Evolutionary conservation across 2,329 filamentous ascomycete species (phyloP).

Genomic region (Biscogniauxia marginata): DNA sequence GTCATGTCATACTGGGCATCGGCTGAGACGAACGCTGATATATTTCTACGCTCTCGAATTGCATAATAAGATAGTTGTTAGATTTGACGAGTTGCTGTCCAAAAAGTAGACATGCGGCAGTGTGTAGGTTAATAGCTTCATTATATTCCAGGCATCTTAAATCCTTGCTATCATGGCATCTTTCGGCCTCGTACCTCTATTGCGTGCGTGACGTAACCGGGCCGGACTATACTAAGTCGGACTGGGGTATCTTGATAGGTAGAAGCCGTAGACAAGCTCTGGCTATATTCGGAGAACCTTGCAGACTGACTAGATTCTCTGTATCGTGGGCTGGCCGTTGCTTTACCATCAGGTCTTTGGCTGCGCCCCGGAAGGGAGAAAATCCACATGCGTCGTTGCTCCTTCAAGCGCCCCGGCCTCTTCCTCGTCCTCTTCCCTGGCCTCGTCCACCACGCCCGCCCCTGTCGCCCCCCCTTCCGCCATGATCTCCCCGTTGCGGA

Average conservation of each 20-base stretch:
- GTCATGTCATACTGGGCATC: too few species aligned
- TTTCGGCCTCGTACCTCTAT: neutral
- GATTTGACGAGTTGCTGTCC: too few species aligned
- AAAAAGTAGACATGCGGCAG: too few species aligned
- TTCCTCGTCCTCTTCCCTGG: constrained; percentile 45
- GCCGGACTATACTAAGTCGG: neutral
- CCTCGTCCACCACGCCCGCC: constrained; percentile 55
- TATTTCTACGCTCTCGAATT: too few species aligned
- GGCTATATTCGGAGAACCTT: neutral
- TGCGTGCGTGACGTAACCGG: neutral
- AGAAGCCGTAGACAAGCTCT: neutral
- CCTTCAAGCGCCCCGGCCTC: constrained; percentile 37
- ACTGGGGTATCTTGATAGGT: neutral
- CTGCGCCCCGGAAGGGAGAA: neutral
- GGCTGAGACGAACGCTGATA: too few species aligned
- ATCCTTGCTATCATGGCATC: too few species aligned
- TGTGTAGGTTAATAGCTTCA: neutral
- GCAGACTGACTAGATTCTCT: too few species aligned
- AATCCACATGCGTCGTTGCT: neutral
- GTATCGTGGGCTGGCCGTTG: neutral
- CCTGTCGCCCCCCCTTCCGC: constrained; percentile 54
- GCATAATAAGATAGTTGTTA: too few species aligned
- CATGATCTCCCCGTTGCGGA: constrained; percentile 58
- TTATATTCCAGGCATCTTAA: too few species aligned
- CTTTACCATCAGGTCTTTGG: neutral